Evolutionary conservation across 2,329 filamentous ascomycete genomes (phyloP).

Genomic region (Dactylellina cionopaga): DNA sequence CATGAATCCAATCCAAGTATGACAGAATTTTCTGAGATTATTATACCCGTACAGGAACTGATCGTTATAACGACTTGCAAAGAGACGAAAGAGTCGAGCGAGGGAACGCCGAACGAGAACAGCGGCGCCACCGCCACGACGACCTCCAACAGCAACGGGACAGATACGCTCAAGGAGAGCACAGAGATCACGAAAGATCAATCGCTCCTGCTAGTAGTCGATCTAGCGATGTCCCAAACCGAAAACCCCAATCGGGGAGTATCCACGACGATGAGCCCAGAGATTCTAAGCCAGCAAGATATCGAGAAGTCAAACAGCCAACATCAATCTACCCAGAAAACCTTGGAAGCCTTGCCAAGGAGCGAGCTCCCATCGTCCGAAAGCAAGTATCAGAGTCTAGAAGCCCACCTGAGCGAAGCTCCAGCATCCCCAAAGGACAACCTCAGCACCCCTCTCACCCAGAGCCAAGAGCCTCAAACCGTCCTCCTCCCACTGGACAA

Average conservation of each 20-base stretch:
- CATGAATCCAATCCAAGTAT: slow-evolving; percentile 50
- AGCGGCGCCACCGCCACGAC: slow-evolving; percentile 33
- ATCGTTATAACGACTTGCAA: slow-evolving; percentile 45
- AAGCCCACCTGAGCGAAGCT: slow-evolving; percentile 44
- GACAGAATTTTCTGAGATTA: slow-evolving; percentile 51
- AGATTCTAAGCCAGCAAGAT: not conserved
- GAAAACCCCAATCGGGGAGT: slow-evolving; percentile 8
- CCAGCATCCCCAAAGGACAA: slow-evolving; percentile 37
- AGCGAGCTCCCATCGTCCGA: slow-evolving; percentile 24
- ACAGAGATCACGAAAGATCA: not conserved
- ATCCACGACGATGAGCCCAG: slow-evolving; percentile 35
- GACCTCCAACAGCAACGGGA: slow-evolving; percentile 36
- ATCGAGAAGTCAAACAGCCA: slow-evolving; percentile 21
- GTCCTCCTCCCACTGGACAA: slow-evolving; percentile 2
- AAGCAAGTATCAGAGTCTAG: slow-evolving; percentile 34
- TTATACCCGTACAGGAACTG: slow-evolving; percentile 36
- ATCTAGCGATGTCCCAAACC: not conserved
- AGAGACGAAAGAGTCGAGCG: slow-evolving; percentile 43
- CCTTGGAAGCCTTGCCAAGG: slow-evolving; percentile 34
- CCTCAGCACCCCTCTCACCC: not conserved
- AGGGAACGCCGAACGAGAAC: slow-evolving; percentile 14
- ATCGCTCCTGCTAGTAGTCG: not conserved
- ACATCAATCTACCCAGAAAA: slow-evolving; percentile 28
- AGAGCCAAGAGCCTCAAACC: slow-evolving; percentile 3
- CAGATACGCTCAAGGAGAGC: slow-evolving; percentile 9